Base-by-base conservation (phyloP, 2,329 filamentous ascomycete species). In the Fusarium chaquense region DNA sequence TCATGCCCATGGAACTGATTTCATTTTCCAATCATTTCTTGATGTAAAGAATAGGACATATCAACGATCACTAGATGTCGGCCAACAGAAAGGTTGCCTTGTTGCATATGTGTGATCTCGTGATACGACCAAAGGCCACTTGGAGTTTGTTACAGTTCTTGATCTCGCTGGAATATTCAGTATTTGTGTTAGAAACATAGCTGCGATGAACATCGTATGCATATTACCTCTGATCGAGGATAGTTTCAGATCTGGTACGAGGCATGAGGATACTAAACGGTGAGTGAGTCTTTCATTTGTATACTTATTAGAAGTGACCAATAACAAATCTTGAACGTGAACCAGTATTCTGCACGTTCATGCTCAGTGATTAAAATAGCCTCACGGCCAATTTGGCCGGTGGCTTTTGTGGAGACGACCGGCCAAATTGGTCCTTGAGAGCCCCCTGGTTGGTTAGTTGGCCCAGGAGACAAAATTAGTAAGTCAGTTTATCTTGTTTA, bases 91-190 rank as follows among this genome's bases (percentile, higher is more conserved):
- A 3, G 10, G 8, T 2, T 2, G 9, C 10, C 5, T 6, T 20
- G 2, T 13, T 38, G 36, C 3, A 6, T 2, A 20, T 20, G 13
- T 13, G 3, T 2, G 11, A 40, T 6, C n/a, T 7, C 5, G 0
- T 20, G 36, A 7, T 3, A 35, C 15, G 6, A 8, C 2, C 11
- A 4, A 20, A n/a, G 13, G 11, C 20, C 5, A 4, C 12, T 6
- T 7, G 20, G n/a, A 5, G 7, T 12, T 7, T 11, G 6, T 38
- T 4, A 3, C n/a, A 11, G 11, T 5, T 12, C 5, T 13, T 12
- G 3, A 3, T 7, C 6, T 38, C 4, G 11, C 20, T 20, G 2
- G 20, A 20, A 13, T 13, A 20, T 3, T 20, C 10, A 20, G 11
- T 38, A 20, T 5, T 7, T 4, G n/a, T 38, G 11, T 38, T 6